These are phyloP conservation scores for Xylaria flabelliformis DNA, from an alignment of 495 filamentous ascomycete genomes.

Conservation along the genomic window DNA sequence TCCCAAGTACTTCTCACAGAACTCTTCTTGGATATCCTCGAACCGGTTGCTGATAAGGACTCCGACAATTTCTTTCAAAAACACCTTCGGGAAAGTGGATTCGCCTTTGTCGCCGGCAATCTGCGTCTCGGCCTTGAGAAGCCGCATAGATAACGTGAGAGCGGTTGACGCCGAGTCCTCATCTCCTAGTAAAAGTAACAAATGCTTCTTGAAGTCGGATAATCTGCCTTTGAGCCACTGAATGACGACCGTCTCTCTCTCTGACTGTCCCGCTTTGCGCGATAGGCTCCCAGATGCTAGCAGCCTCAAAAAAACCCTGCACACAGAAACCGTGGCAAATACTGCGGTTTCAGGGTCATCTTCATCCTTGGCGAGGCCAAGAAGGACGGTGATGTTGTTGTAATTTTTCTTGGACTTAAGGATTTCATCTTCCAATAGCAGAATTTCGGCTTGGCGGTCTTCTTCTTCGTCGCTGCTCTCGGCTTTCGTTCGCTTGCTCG, in stretches of 20 bases:
- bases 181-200: constrained; percentile 62
- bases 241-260: constrained; percentile 75
- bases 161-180: constrained; percentile 63
- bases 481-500: constrained; percentile 50
- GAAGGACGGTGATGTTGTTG: constrained; percentile 84
- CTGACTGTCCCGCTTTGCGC: constrained; percentile 64
- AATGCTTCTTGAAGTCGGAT: constrained; percentile 66
- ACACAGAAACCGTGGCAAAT: constrained; percentile 78
- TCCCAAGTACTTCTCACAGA: constrained; percentile 76
- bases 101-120: constrained; percentile 66
- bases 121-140: constrained; percentile 77
- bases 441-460: constrained; percentile 63
- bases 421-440: constrained; percentile 76
- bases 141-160: constrained; percentile 79
- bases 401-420: constrained; percentile 85
- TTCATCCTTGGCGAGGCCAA: constrained; percentile 61
- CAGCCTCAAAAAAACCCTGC: constrained; percentile 85
- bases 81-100: constrained; percentile 65
- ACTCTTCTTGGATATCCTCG: constrained; percentile 68
- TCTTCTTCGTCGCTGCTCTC: constrained; percentile 51
- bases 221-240: constrained; percentile 80
- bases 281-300: constrained; percentile 76
- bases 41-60: constrained; percentile 64
- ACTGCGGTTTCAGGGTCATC: constrained; percentile 47
- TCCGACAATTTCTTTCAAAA: constrained; percentile 68